Evolutionary conservation across 2,329 filamentous ascomycete species (phyloP).

Genomic region (Pseudogymnoascus sp.): DNA sequence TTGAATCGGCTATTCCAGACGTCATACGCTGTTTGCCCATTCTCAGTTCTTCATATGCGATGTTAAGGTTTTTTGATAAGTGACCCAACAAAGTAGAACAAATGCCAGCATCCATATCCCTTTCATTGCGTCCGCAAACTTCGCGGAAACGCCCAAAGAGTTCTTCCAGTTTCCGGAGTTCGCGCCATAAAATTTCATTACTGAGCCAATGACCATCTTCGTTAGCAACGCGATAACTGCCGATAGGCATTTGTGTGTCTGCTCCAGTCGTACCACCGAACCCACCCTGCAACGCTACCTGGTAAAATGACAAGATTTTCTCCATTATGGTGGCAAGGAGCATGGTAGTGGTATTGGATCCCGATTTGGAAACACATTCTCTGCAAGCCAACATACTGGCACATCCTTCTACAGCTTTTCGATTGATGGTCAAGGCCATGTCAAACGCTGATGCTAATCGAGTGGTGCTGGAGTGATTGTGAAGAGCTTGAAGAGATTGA

Average conservation of each 20-base stretch:
- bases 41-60: slow-evolving; percentile 36
- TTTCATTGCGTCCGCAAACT: slow-evolving; percentile 28
- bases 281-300: slow-evolving; percentile 36
- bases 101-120: slow-evolving; percentile 32
- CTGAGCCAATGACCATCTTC: slow-evolving; percentile 44
- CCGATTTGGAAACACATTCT: slow-evolving; percentile 40
- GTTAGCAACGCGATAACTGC: slow-evolving; percentile 40
- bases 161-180: slow-evolving; percentile 43
- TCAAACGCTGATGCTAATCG: slow-evolving; percentile 39
- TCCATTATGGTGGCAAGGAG: slow-evolving; percentile 45
- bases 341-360: slow-evolving; percentile 42
- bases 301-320: slow-evolving; percentile 44
- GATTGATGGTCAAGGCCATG: slow-evolving; percentile 40
- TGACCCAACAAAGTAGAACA: slow-evolving; percentile 42
- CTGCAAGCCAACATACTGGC: slow-evolving; percentile 41
- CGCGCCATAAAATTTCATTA: slow-evolving; percentile 43
- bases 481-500: slow-evolving; percentile 42
- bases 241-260: slow-evolving; percentile 25
- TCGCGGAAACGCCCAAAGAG: slow-evolving; percentile 41
- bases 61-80: slow-evolving; percentile 39
- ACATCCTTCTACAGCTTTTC: slow-evolving; percentile 45
- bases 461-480: slow-evolving; percentile 37
- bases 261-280: slow-evolving; percentile 29
- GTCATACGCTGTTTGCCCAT: slow-evolving; percentile 14
- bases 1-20: background rate